Percentiles rank a stretch among this genome's conserved stretches.
phyloP scores from a whole-genome alignment of 2,329 filamentous ascomycete genomes.

The Cordyceps fumosorosea region DNA sequence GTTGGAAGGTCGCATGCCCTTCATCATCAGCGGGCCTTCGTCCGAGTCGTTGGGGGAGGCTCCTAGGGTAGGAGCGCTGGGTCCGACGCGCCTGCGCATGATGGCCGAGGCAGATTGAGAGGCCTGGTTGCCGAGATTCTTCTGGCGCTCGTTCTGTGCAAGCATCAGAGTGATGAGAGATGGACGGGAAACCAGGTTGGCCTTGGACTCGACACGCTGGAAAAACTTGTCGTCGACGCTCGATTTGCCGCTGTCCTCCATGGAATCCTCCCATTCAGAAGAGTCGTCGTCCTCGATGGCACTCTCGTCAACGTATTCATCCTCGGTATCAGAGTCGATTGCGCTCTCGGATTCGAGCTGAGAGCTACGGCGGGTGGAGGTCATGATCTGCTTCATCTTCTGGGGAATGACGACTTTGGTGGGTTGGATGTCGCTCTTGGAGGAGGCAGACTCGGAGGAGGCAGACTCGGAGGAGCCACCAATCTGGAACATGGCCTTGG shows the following conservation, averaged over 20 bases:
- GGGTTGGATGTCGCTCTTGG: slow-evolving; percentile 47
- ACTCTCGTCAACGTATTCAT: slow-evolving; percentile 71
- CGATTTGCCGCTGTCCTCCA: slow-evolving; percentile 75
- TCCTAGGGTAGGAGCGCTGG: slow-evolving; percentile 37
- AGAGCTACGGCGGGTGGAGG: slow-evolving; percentile 59
- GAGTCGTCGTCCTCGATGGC: slow-evolving; percentile 68
- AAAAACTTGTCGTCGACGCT: slow-evolving; percentile 81
- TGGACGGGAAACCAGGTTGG: slow-evolving; percentile 75
- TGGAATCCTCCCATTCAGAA: slow-evolving; percentile 58
- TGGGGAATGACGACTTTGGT: slow-evolving; percentile 33
- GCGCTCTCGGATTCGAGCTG: slow-evolving; percentile 49
- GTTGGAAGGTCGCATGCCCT: slow-evolving; percentile 43
- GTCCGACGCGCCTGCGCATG: slow-evolving; percentile 51
- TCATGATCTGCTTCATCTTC: slow-evolving; percentile 73
- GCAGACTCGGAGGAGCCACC: slow-evolving; percentile 65
- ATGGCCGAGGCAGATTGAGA: slow-evolving; percentile 63
- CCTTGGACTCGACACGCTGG: slow-evolving; percentile 82
- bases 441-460: slow-evolving; percentile 70
- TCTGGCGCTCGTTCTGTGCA: slow-evolving; percentile 66
- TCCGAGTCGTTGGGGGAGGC: slow-evolving; percentile 53
- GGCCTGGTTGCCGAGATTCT: slow-evolving; percentile 61
- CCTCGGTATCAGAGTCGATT: slow-evolving; percentile 55
- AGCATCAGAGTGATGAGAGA: slow-evolving; percentile 89
- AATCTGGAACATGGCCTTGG: slow-evolving; percentile 43
- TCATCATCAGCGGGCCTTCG: slow-evolving; percentile 59